phyloP scores from a whole-genome alignment of 768 basidiomycete species.

The Mrakia frigida region DNA sequence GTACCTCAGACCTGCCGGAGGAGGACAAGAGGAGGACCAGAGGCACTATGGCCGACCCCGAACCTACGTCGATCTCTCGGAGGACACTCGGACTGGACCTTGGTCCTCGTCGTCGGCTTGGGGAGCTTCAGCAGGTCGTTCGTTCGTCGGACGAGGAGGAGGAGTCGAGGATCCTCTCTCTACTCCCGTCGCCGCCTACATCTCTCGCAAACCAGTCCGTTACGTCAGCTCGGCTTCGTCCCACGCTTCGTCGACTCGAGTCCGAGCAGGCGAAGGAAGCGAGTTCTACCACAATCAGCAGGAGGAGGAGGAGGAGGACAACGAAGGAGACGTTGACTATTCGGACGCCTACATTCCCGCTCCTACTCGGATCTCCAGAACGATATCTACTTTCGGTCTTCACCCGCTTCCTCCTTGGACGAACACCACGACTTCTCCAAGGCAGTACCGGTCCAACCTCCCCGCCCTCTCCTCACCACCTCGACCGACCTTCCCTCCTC shows the following conservation, averaged over 20 bases:
- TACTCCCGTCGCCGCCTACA: background rate
- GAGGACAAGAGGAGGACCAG: background rate
- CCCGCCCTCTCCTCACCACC: background rate
- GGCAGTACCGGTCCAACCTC: background rate
- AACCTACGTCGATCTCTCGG: background rate
- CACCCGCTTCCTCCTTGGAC: background rate
- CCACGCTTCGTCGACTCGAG: background rate
- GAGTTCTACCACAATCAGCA: too few relatives aligned
- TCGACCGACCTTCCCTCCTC: slow-evolving; percentile 3
- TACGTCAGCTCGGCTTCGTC: background rate
- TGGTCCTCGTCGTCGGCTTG: background rate
- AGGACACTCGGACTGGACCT: background rate
- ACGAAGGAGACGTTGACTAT: background rate
- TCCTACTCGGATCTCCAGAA: background rate
- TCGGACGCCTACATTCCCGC: background rate
- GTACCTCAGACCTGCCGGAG: background rate
- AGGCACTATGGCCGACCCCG: background rate
- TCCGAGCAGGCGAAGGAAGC: background rate
- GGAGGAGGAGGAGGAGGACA: background rate
- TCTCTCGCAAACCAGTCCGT: background rate
- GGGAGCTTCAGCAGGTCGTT: background rate
- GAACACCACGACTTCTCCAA: background rate
- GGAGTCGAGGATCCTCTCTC: background rate
- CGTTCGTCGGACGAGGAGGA: background rate
- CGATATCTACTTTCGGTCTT: background rate